phyloP scores from a whole-genome alignment of 1,139 yeast genomes.

The Lodderomyces orthopsilosis region DNA sequence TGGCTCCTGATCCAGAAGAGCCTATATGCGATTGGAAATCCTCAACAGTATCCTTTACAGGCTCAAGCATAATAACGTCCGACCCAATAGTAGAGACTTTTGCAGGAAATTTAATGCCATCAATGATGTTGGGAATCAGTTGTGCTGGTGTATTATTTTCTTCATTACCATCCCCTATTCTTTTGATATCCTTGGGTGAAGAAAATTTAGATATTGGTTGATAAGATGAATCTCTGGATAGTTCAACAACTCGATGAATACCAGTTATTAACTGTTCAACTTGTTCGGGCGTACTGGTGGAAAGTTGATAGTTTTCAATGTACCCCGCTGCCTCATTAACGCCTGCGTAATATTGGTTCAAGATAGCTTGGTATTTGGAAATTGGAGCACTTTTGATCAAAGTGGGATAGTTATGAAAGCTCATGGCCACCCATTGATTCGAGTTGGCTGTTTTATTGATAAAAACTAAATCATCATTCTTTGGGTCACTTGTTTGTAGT shows the following conservation, averaged over 20 bases:
- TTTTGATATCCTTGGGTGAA: slow-evolving; percentile 15
- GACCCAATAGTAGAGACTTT: slow-evolving; percentile 13
- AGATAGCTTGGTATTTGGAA: slow-evolving; percentile 51
- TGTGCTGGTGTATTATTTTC: slow-evolving; percentile 1
- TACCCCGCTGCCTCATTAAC: slow-evolving; percentile 11
- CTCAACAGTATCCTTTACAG: slow-evolving; percentile 7
- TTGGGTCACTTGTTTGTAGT: slow-evolving; percentile 27
- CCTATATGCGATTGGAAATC: slow-evolving; percentile 1
- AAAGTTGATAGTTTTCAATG: slow-evolving; percentile 20
- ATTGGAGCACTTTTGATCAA: slow-evolving; percentile 76
- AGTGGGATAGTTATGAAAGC: slow-evolving; percentile 73
- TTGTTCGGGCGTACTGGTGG: slow-evolving; percentile 14
- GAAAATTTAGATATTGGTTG: slow-evolving; percentile 38
- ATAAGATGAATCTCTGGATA: slow-evolving; percentile 32
- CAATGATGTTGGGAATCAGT: slow-evolving; percentile 28
- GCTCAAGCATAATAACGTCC: slow-evolving; percentile 17
- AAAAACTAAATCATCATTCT: slow-evolving; percentile 48
- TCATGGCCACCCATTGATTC: slow-evolving; percentile 82
- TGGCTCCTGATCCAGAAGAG: slow-evolving; percentile 4
- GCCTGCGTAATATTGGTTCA: slow-evolving; percentile 18
- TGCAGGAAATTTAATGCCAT: slow-evolving; percentile 37
- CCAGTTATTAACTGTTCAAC: slow-evolving; percentile 47
- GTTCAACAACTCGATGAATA: slow-evolving; percentile 44
- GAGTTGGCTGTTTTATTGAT: slow-evolving; percentile 63
- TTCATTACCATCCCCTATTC: slow-evolving; percentile 28